Evolutionary conservation across 169 alveolate genomes (phyloP).

Genomic region (Miamiensis avidus): DNA sequence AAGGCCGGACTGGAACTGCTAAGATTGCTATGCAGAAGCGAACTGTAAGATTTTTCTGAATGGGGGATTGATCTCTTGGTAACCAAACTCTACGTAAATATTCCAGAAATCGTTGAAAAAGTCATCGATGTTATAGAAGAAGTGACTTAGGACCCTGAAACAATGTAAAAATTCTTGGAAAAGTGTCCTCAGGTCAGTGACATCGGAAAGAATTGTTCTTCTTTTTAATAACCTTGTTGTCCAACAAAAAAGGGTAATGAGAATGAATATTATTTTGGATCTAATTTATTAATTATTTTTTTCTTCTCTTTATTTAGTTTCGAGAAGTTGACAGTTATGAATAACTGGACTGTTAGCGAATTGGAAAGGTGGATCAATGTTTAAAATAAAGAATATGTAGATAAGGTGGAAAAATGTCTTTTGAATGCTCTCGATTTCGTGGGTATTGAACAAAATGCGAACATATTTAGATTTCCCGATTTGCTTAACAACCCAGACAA

Average conservation of each 20-base stretch:
- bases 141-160: conserved; percentile 30
- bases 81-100: conserved; percentile 8
- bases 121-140: conserved; percentile 35
- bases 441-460: conserved; percentile 18
- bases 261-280: neutral
- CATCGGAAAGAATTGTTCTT: conserved; percentile 22
- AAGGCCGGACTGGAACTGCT: conserved; percentile 36
- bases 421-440: conserved; percentile 42
- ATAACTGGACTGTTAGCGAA: conserved; percentile 25
- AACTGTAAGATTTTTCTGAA: conserved; percentile 30
- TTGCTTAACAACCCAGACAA: conserved; percentile 32
- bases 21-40: conserved; percentile 48
- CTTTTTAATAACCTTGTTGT: conserved; percentile 29
- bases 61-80: conserved; percentile 41
- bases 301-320: neutral
- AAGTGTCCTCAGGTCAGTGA: conserved; percentile 18
- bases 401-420: conserved; percentile 41
- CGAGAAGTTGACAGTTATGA: conserved; percentile 25
- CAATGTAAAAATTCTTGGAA: conserved; percentile 19
- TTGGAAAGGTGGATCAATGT: conserved; percentile 31
- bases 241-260: conserved; percentile 18
- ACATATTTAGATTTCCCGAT: conserved; percentile 36
- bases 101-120: conserved; percentile 20
- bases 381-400: conserved; percentile 32
- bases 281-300: neutral